Conservation (phyloP, 352 stramenopile species). For the Phytophthora pini region DNA sequence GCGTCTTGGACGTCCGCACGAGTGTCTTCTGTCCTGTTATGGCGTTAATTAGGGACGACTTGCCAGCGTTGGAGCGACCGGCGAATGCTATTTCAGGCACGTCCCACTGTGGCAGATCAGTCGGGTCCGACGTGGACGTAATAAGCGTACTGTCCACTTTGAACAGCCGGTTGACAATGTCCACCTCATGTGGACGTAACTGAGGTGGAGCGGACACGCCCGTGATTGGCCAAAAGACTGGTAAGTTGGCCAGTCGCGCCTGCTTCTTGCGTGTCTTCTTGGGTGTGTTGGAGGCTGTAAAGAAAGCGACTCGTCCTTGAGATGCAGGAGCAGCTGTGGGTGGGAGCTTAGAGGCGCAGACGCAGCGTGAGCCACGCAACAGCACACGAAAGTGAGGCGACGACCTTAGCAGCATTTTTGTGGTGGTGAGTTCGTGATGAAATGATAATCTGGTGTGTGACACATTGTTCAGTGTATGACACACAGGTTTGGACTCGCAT, state of each 20-base stretch:
- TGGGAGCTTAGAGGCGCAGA: background rate
- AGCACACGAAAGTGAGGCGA: background rate
- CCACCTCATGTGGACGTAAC: conserved; percentile 70
- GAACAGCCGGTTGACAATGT: conserved; percentile 67
- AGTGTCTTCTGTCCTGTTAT: conserved; percentile 72
- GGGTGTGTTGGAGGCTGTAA: conserved; percentile 4
- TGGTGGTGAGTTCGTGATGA: no score
- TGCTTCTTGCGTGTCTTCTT: conserved; percentile 65
- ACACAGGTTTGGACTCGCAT: no score
- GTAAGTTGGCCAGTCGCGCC: conserved; percentile 48
- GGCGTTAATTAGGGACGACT: conserved; percentile 90
- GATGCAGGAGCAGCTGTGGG: background rate
- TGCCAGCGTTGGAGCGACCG: conserved; percentile 89
- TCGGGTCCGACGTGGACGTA: conserved; percentile 58
- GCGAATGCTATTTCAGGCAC: conserved; percentile 87
- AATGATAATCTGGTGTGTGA: background rate
- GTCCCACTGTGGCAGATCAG: conserved; percentile 71
- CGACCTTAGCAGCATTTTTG: background rate
- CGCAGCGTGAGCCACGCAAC: background rate
- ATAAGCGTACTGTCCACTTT: conserved; percentile 66
- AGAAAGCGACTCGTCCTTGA: background rate
- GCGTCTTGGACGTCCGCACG: conserved; percentile 85
- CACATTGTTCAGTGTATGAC: background rate
- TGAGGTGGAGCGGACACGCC: conserved; percentile 58
- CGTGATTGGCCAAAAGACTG: conserved; percentile 63